Base-by-base conservation (phyloP, 768 basidiomycete species). In the Cystobasidiopsis lactophilus region DNA sequence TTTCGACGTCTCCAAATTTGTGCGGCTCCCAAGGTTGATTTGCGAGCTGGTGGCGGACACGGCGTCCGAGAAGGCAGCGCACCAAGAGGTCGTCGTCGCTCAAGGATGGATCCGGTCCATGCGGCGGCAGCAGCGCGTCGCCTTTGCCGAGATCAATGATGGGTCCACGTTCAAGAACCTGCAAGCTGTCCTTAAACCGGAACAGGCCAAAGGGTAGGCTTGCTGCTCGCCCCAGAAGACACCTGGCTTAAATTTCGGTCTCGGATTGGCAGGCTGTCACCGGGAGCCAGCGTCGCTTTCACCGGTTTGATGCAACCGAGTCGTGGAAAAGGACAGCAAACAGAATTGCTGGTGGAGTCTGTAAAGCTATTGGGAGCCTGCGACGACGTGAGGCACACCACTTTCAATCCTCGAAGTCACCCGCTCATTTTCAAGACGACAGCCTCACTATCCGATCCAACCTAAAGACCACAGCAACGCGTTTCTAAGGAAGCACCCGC, bases 91-190 rank as follows among this genome's bases (percentile, higher is more conserved):
- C n/a, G n/a, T n/a, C n/a, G n/a, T n/a, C n/a, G n/a, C n/a, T n/a
- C n/a, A n/a, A n/a, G 59, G 58, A 10, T 63, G 62, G 62, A 38
- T 63, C 37, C 43, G 52, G 31, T 50, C 55, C 1, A 33, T 59
- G 2, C 49, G 62, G 16, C 50, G 51, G 26, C 61, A 62, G 47
- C 60, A 62, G 59, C 57, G 58, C 31, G 14, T 62, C 33, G 48
- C 55, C 3, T 63, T 63, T 31, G 61, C 58, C 5, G 57, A 57
- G 1, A 23, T 63, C 5, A 56, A 56, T 35, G 62, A 63, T 37
- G 59, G 59, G 1, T 58, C 54, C 5, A 37, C 14, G 3, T n/a
- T 48, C 35, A 40, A 44, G 2, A 53, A 54, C 2, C n/a, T 58
- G 16, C 62, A 63, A 52, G 59, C 58, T 19, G 60, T 63, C 16